Percentiles rank a stretch among this genome's conserved stretches.
Evolutionary conservation across 805 yeast genomes (phyloP).

Genomic region (Candida schatavii): DNA sequence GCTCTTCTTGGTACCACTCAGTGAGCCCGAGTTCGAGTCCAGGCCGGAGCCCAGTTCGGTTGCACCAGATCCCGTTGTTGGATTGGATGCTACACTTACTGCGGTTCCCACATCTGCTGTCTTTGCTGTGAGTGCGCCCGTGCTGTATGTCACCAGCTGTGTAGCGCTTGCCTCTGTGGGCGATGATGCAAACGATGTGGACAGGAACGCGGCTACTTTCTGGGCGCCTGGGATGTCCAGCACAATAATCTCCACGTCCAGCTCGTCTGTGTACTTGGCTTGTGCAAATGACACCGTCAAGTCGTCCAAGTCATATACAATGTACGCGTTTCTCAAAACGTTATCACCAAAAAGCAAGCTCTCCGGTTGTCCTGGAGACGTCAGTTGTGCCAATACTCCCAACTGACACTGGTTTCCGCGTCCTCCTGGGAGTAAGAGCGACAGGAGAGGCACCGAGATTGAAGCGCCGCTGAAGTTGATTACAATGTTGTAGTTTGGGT

Average conservation of each 20-base stretch:
- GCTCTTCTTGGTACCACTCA: not conserved
- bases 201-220: conserved; percentile 44
- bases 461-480: conserved; percentile 59
- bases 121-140: conserved; percentile 3
- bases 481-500: conserved; percentile 23
- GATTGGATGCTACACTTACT: conserved; percentile 2
- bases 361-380: not conserved
- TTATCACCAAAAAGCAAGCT: conserved; percentile 59
- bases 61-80: not conserved
- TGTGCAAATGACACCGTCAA: conserved; percentile 52
- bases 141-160: conserved; percentile 1
- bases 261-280: conserved; percentile 23
- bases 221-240: conserved; percentile 51
- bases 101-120: conserved; percentile 17
- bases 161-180: conserved; percentile 3
- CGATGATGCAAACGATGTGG: conserved; percentile 22
- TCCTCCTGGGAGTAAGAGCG: conserved; percentile 20
- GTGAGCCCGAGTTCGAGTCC: conserved; percentile 1
- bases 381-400: conserved; percentile 22
- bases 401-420: conserved; percentile 20
- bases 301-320: conserved; percentile 62
- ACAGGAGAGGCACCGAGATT: conserved; percentile 47
- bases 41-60: not conserved
- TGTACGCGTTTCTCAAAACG: conserved; percentile 60
- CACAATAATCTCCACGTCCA: conserved; percentile 46